These are phyloP conservation scores for Heterococcus sp. DNA, from an alignment of 108 stramenopile genomes.

Conservation along the genomic window DNA sequence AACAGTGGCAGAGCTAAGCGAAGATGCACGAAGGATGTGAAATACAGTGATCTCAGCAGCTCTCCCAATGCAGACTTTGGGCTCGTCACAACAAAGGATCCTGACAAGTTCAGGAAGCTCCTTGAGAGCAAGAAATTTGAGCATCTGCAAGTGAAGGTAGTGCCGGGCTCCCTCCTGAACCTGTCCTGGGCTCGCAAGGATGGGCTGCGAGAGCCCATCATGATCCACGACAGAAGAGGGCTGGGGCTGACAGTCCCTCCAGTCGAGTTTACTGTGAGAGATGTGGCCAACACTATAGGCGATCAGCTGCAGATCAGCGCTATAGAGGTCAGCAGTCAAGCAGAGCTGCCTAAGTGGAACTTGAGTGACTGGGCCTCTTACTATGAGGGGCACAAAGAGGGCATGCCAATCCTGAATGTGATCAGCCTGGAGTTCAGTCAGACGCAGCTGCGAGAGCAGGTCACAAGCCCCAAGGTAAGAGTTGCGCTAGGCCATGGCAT, in stretches of 20 bases:
- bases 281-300: slow-evolving; percentile 20
- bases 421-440: slow-evolving; percentile 56
- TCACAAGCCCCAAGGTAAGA: slow-evolving; percentile 15
- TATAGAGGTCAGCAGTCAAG: slow-evolving; percentile 52
- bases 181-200: slow-evolving; percentile 7
- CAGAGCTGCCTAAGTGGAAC: slow-evolving; percentile 48
- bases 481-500: too few relatives aligned
- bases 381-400: slow-evolving; percentile 20
- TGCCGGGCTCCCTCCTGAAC: slow-evolving; percentile 13
- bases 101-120: slow-evolving; percentile 27
- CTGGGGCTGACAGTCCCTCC: slow-evolving; percentile 29
- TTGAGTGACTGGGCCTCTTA: slow-evolving; percentile 49
- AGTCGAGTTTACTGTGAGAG: slow-evolving; percentile 9
- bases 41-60: not conserved
- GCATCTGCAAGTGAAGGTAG: slow-evolving; percentile 14
- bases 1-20: not conserved
- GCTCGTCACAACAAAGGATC: not conserved
- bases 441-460: slow-evolving; percentile 9
- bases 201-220: slow-evolving; percentile 43
- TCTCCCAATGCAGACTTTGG: not conserved
- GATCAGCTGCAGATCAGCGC: slow-evolving; percentile 15
- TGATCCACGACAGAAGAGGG: slow-evolving; percentile 13
- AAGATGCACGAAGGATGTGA: not conserved
- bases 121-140: slow-evolving; percentile 26
- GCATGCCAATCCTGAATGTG: slow-evolving; percentile 49